Evolutionary conservation across 768 basidiomycete species (phyloP).

Genomic region (Lactifluus pinguis): DNA sequence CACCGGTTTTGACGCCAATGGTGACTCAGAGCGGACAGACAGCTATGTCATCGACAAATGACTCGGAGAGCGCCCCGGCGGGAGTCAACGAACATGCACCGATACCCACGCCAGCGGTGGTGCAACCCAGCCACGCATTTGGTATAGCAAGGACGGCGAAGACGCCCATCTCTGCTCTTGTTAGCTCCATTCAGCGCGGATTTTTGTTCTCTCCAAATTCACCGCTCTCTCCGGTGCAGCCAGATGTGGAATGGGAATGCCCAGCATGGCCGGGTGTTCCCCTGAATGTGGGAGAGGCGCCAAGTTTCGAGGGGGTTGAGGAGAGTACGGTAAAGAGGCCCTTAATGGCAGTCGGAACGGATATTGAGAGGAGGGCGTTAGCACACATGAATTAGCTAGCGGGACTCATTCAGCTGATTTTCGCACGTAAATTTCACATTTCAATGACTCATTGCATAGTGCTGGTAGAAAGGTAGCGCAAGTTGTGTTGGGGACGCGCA

Average conservation of each 20-base stretch:
- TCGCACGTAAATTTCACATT: no score
- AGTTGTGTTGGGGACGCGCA: background rate
- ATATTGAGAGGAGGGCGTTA: constrained; percentile 15
- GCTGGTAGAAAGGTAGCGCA: background rate
- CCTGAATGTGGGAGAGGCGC: background rate
- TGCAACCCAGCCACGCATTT: background rate
- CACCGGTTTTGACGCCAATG: background rate
- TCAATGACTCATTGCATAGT: no score
- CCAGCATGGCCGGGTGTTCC: constrained; percentile 15
- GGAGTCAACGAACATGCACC: background rate
- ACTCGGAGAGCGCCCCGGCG: background rate
- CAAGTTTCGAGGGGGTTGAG: constrained; percentile 11
- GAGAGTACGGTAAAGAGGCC: constrained; percentile 14
- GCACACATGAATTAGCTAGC: constrained; percentile 14
- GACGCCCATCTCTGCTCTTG: constrained; percentile 59
- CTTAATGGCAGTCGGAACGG: background rate
- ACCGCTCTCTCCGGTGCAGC: constrained; percentile 49
- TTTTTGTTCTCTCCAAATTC: constrained; percentile 59
- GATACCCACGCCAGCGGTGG: background rate
- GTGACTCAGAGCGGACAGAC: background rate
- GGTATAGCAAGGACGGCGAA: constrained; percentile 1
- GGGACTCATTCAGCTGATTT: no score
- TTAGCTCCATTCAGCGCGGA: constrained; percentile 49
- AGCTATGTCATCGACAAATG: background rate
- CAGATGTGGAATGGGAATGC: constrained; percentile 27